A percentile compares a stretch with the other conserved stretches of the same genome.
These are phyloP conservation scores for Trapa bicornis DNA, from an alignment of 345 rosid genomes.

Conservation along the genomic window DNA sequence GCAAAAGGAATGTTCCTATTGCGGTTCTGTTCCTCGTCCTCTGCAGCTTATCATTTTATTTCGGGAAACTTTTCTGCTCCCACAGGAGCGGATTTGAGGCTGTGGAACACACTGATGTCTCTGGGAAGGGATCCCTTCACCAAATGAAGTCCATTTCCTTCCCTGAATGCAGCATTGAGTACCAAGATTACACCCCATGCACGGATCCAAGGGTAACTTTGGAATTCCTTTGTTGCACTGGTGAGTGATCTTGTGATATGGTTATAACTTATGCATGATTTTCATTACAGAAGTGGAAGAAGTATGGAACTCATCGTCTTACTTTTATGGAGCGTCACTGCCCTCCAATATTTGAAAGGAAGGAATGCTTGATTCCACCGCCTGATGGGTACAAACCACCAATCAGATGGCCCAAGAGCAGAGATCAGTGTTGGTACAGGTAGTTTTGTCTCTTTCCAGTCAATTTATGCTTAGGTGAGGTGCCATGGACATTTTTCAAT, in stretches of 20 bases:
- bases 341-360: slow-evolving; percentile 76
- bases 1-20: slow-evolving; percentile 33
- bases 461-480: not conserved
- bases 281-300: slow-evolving; percentile 5
- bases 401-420: slow-evolving; percentile 90
- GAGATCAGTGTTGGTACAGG: slow-evolving; percentile 95
- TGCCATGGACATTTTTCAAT: not conserved
- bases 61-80: slow-evolving; percentile 69
- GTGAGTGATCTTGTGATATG: not conserved
- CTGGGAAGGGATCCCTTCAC: slow-evolving; percentile 25
- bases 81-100: slow-evolving; percentile 26
- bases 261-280: not conserved
- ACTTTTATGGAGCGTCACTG: slow-evolving; percentile 95
- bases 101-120: slow-evolving; percentile 21
- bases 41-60: slow-evolving; percentile 84
- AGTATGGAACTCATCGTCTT: slow-evolving; percentile 51
- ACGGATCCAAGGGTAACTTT: slow-evolving; percentile 79
- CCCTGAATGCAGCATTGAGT: slow-evolving; percentile 67
- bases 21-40: slow-evolving; percentile 35
- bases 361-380: slow-evolving; percentile 87
- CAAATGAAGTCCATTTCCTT: slow-evolving; percentile 48
- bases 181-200: slow-evolving; percentile 95
- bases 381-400: slow-evolving; percentile 96
- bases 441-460: slow-evolving; percentile 15
- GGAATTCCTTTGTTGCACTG: not conserved